phyloP scores from a whole-genome alignment of 2,329 filamentous ascomycete genomes.

The Curvularia sp. region DNA sequence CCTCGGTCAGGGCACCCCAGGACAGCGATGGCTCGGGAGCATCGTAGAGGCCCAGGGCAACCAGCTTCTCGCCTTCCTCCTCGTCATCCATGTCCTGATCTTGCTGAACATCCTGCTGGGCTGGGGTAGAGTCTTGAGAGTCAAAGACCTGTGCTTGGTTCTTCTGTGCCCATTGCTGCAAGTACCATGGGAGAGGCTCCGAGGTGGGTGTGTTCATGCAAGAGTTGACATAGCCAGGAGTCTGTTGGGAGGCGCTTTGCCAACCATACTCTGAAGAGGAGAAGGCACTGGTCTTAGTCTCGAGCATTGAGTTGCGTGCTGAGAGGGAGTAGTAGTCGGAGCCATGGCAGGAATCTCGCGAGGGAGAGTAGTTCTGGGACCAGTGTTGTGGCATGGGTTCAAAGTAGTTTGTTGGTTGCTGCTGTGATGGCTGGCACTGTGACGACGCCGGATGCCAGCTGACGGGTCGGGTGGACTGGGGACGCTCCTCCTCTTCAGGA shows the following conservation, averaged over 20 bases:
- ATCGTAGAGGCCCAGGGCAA: slow-evolving; percentile 86
- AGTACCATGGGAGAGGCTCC: slow-evolving; percentile 47
- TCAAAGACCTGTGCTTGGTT: slow-evolving; percentile 35
- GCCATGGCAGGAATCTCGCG: slow-evolving; percentile 36
- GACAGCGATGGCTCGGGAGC: slow-evolving; percentile 67
- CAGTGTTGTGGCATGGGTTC: slow-evolving; percentile 38
- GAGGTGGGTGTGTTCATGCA: slow-evolving; percentile 41
- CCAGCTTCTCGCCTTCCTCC: slow-evolving; percentile 71
- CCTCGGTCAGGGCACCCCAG: slow-evolving; percentile 58
- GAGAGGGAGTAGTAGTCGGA: slow-evolving; percentile 48
- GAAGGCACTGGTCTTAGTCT: slow-evolving; percentile 26
- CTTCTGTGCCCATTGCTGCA: slow-evolving; percentile 48
- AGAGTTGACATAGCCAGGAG: slow-evolving; percentile 34
- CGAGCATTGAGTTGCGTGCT: slow-evolving; percentile 43
- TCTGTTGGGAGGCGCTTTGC: slow-evolving; percentile 36
- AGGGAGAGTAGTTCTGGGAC: slow-evolving; percentile 30
- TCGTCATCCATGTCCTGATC: slow-evolving; percentile 62
- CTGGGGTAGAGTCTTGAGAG: slow-evolving; percentile 25
- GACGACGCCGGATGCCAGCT: slow-evolving; percentile 78
- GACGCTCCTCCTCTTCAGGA: slow-evolving; percentile 39
- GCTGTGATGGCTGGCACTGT: slow-evolving; percentile 33
- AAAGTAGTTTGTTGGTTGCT: slow-evolving; percentile 25
- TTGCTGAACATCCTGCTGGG: slow-evolving; percentile 55
- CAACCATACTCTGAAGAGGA: slow-evolving; percentile 36
- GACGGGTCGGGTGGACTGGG: slow-evolving; percentile 60